Conservation (phyloP, 2,329 filamentous ascomycete genomes). For the Fusarium sp. region DNA sequence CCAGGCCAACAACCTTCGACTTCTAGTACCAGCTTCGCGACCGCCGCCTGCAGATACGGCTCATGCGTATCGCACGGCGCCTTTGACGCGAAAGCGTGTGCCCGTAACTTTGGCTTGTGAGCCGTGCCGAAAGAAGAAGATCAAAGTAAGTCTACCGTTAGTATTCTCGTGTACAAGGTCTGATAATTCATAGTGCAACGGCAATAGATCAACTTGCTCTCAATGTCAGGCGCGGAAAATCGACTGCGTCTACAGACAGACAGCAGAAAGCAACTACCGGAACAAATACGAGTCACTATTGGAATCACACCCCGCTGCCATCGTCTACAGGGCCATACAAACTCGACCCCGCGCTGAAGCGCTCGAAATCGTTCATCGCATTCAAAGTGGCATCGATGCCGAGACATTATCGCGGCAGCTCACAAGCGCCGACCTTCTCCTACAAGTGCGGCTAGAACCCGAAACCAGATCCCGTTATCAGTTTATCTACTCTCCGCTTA, state of each 20-base stretch:
- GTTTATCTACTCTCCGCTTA: neutral
- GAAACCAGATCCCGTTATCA: constrained; percentile 7
- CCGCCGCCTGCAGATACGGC: fast-evolving
- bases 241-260: neutral
- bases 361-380: neutral
- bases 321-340: constrained; percentile 3
- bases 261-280: neutral
- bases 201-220: neutral
- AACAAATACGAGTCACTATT: neutral
- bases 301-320: constrained; percentile 1
- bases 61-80: neutral
- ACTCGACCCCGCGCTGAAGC: neutral
- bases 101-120: neutral
- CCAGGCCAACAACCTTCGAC: neutral
- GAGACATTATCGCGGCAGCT: constrained; percentile 2
- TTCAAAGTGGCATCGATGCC: neutral
- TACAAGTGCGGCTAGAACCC: constrained; percentile 7
- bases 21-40: neutral
- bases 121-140: constrained; percentile 2
- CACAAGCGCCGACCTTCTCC: constrained; percentile 2
- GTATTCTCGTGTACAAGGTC: neutral
- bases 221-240: neutral
- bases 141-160: neutral
- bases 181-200: neutral
- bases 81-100: neutral